A percentile compares a stretch with the other conserved stretches of the same genome.
phyloP scores from a whole-genome alignment of 495 filamentous ascomycete genomes.

The Cladorrhinum samala region DNA sequence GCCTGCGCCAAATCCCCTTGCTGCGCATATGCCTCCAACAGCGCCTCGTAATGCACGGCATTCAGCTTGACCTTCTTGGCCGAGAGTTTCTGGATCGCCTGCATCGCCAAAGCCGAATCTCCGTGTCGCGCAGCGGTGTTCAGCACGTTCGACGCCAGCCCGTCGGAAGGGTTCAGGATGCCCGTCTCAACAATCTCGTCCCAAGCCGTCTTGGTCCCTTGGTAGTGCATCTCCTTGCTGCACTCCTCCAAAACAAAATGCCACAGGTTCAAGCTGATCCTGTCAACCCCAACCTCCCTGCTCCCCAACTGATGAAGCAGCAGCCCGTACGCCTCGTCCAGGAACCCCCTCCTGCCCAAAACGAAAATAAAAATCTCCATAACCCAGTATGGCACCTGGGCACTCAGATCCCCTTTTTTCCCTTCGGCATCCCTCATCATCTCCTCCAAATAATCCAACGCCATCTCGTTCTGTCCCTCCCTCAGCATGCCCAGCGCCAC shows the following conservation, averaged over 20 bases:
- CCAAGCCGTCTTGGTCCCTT: slow-evolving; percentile 48
- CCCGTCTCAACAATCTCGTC: slow-evolving; percentile 56
- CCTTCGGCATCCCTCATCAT: slow-evolving; percentile 57
- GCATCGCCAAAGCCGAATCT: slow-evolving; percentile 61
- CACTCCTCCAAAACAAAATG: slow-evolving; percentile 65
- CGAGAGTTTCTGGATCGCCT: slow-evolving; percentile 54
- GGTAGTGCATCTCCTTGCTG: slow-evolving; percentile 37
- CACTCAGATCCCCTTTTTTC: slow-evolving; percentile 17
- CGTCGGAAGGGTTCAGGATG: slow-evolving; percentile 60
- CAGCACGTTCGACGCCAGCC: slow-evolving; percentile 59
- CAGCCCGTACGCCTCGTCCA: slow-evolving; percentile 66
- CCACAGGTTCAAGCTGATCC: slow-evolving; percentile 48
- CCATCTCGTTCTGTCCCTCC: slow-evolving; percentile 76
- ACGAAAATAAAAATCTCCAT: slow-evolving; percentile 66
- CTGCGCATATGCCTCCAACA: slow-evolving; percentile 62
- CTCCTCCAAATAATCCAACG: slow-evolving; percentile 62
- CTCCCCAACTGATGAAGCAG: slow-evolving; percentile 48
- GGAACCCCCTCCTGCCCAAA: slow-evolving; percentile 62
- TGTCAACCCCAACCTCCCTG: slow-evolving; percentile 40
- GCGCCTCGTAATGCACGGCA: slow-evolving; percentile 66
- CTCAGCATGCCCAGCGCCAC: slow-evolving; percentile 68
- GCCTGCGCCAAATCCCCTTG: slow-evolving; percentile 48
- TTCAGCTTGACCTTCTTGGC: slow-evolving; percentile 47
- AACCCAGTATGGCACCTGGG: slow-evolving; percentile 58
- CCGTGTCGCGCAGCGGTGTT: slow-evolving; percentile 58